Base-by-base conservation (phyloP, 1,139 yeast genomes). In the Protomyces arabidopsidicola region DNA sequence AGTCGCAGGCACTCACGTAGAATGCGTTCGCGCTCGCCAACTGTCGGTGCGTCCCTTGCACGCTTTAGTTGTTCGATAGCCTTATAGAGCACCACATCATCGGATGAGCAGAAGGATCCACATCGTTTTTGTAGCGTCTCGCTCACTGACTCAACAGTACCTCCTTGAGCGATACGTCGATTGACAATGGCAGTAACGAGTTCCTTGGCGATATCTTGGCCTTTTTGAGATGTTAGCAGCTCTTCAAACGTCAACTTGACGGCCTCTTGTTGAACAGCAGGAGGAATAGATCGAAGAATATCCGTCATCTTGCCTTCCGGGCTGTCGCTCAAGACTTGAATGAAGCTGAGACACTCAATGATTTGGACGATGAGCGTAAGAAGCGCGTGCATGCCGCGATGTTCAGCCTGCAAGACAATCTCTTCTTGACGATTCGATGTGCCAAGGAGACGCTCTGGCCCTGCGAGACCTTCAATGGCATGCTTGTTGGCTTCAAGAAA, bases 21-120 rank as follows among this genome's bases (percentile, higher is more conserved):
- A 71, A 89, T 88, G 68, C 85, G 86, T 63, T 80, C 77, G 89
- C 96, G 68, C 79, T 76, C 1, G 89, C 90, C 68, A 85, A 82
- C 66, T 84, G 87, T 72, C 12, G 55, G 50, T 6, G 60, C 53
- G 12, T 60, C 63, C 24, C 88, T 88, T 0, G 98, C 98, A 71
- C 87, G 84, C 65, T 95, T 88, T 70, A 95, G 78, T 72, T 88
- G 90, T 73, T 95, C 98, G 70, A 90, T 84, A 0, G 98, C 98
- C 75, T 93, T 88, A 78, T 91, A 95, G 27, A 95, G 88, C 66
- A 90, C 81, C 36, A 93, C 97, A 75, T 95, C 98, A 70, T 88
- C 90, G 10, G 96, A 84, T 0, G 97, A 90, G 72, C 98, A 95
- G 75, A 90, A 95, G 1, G 96, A 86, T 1, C 96, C 96, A 78